Evolutionary conservation across 371 early-diverging fungal species (phyloP), one percentile per base, ranked within the genome.

Genomic region (Thermomucor indicae-seudaticae): DNA sequence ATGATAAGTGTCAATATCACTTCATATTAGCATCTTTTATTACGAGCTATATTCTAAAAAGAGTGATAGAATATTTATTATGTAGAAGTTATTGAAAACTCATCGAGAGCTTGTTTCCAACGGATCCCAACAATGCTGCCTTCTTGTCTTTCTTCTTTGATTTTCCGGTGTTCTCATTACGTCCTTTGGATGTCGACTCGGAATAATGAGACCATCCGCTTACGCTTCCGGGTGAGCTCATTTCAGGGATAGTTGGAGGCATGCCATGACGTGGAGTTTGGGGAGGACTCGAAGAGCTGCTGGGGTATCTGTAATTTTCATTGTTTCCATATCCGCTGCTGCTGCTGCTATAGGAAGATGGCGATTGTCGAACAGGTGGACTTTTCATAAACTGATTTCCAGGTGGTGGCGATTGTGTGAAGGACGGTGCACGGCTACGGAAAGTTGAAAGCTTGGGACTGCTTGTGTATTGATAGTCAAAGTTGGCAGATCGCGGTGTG

Each of bases 101-200:
- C 30, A 64, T 57, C 19, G 67, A 63, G 14, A 67, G 60, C 40
- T 67, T 67, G n/a, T 60, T 70, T 25, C 71, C 65, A 46, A 64
- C 61, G 16, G 64, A 57, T 45, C 60, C 67, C 41, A 70, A 60
- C 44, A 67, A 65, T 0, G 72, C 58, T n/a, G n/a, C n/a, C 45
- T 67, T 71, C 44, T 60, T 62, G 22, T 70, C 66, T 38, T 70
- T 70, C 19, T n/a, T 28, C 61, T 44, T 27, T 24, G 43, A 5
- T 12, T 23, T 11, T 67, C 63, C 43, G 62, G 60, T 27, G 62
- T 55, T 19, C 62, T 62, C 47, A 59, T 60, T 16, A 23, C 38
- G 2, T 32, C 47, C 28, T 46, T 47, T 8, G 44, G 42, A 4
- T 32, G 37, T 35, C 16, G 20, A 23, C 47, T 47, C 6, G 47